A percentile compares a stretch with the other conserved stretches of the same genome.
Evolutionary conservation across 1,284 basidiomycete species (phyloP).

Genomic region (Thelephora terrestris): DNA sequence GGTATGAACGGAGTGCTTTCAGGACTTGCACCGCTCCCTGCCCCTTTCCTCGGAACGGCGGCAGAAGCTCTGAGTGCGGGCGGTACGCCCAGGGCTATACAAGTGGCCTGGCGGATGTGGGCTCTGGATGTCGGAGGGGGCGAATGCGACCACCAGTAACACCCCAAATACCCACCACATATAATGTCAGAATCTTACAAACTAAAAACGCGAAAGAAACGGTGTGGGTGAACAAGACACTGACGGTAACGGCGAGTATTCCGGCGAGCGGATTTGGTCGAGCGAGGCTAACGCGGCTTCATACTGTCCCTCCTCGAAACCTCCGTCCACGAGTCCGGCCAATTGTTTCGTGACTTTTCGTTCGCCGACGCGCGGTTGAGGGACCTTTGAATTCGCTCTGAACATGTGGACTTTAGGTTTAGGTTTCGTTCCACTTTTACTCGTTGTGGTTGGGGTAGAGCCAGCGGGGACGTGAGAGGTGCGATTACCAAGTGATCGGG

Average conservation of each 20-base stretch:
- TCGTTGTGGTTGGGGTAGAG: not conserved
- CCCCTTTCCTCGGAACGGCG: conserved; percentile 21
- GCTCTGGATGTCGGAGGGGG: conserved; percentile 27
- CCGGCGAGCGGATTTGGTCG: conserved; percentile 46
- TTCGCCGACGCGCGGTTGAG: conserved; percentile 18
- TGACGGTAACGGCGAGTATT: conserved; percentile 43
- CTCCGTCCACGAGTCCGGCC: conserved; percentile 50
- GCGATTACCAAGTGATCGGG: too few relatives aligned
- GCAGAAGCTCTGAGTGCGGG: conserved; percentile 38
- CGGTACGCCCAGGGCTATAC: conserved; percentile 31
- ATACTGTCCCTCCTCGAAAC: conserved; percentile 66
- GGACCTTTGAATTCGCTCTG: conserved; percentile 7
- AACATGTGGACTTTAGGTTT: not conserved
- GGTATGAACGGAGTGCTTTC: conserved; percentile 31
- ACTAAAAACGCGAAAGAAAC: conserved; percentile 5
- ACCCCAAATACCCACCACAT: not conserved
- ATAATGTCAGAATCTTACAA: conserved; percentile 3
- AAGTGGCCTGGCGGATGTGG: conserved; percentile 58
- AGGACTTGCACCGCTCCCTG: conserved; percentile 17
- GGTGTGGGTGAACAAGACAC: conserved; percentile 18
- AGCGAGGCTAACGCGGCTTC: conserved; percentile 50
- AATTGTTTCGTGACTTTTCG: conserved; percentile 46
- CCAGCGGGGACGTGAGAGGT: not conserved
- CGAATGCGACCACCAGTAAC: not conserved
- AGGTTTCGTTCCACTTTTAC: not conserved